Base-by-base conservation (phyloP, 2,329 filamentous ascomycete species). In the Alternaria metachromatica region DNA sequence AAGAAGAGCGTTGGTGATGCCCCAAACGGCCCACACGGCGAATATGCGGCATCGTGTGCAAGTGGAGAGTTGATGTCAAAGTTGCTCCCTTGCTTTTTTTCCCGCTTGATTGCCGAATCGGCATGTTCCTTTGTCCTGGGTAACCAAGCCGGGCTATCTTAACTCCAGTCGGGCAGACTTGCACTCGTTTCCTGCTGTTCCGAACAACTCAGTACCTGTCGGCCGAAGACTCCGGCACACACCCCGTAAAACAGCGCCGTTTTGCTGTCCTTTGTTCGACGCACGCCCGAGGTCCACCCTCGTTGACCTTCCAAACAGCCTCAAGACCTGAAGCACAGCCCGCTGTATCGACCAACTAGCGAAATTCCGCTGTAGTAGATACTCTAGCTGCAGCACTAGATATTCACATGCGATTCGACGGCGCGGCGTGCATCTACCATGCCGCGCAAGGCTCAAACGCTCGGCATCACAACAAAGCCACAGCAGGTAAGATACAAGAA, bases 31-130 rank as follows among this genome's bases (percentile, higher is more conserved):
- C 43, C 20, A 50, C 28, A 43, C 55, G n/a, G 55, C 60, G 28
- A 62, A 48, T 48, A 20, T 37, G 48, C 55, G 55, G 60, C 60
- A 54, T 59, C 28, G 7, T 53, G 28, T 51, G 37, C 37, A 53
- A 53, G 49, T 53, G 49, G 49, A 53, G 28, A 12, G 30, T 53
- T 37, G 9, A 53, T 41, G 49, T 18, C 33, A 41, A 41, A 53
- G 20, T 25, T 53, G 37, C 6, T 41, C 13, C 23, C 23, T 48
- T 37, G 13, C 15, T 48, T 48, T 37, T 37, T 37, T 53, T 23
- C 21, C 12, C 12, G 49, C 13, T 23, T 23, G 28, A 41, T 46
- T 43, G 33, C 18, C 41, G 21, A 26, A 30, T 21, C 37, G 57
- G 48, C 33, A 59, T 26, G 33, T 44, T 45, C 20, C 25, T 37